Conservation (phyloP, 148 eudicot species). For the Bassia scoparia region DNA sequence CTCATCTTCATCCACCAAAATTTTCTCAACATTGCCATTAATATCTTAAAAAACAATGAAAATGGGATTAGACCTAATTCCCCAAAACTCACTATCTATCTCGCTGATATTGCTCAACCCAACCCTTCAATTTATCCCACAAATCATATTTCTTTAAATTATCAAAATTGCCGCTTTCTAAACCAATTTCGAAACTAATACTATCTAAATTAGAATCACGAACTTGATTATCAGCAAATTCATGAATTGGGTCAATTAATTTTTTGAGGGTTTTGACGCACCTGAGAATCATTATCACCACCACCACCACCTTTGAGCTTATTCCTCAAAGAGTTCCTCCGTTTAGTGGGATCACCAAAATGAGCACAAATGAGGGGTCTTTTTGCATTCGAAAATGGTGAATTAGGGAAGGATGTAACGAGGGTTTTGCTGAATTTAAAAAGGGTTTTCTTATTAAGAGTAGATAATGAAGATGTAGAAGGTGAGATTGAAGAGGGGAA, state of each 20-base stretch:
- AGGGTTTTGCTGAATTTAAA: slow-evolving; percentile 28
- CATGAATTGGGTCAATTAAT: slow-evolving; percentile 30
- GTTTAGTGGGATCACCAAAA: slow-evolving; percentile 41
- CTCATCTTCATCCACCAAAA: slow-evolving; percentile 67
- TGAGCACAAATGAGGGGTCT: slow-evolving; percentile 44
- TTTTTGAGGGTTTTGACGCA: slow-evolving; percentile 28
- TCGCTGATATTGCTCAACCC: slow-evolving; percentile 71
- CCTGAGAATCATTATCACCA: slow-evolving; percentile 38
- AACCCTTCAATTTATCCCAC: slow-evolving; percentile 56
- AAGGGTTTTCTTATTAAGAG: slow-evolving; percentile 28
- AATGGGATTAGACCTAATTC: slow-evolving; percentile 66
- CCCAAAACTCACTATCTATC: slow-evolving; percentile 82
- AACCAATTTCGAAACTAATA: slow-evolving; percentile 28
- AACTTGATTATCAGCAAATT: slow-evolving; percentile 27
- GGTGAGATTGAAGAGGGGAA: slow-evolving; percentile 9
- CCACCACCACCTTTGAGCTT: slow-evolving; percentile 37
- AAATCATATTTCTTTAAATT: slow-evolving; percentile 32
- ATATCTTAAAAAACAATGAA: slow-evolving; percentile 54
- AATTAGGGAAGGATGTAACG: slow-evolving; percentile 16
- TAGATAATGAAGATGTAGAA: slow-evolving; percentile 24
- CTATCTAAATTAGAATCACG: slow-evolving; percentile 23
- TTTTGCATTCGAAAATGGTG: slow-evolving; percentile 22
- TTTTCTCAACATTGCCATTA: slow-evolving; percentile 54
- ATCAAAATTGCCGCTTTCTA: slow-evolving; percentile 11
- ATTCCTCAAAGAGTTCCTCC: slow-evolving; percentile 62